A percentile compares a stretch with the other conserved stretches of the same genome.
phyloP scores from a whole-genome alignment of 23 red algal species.

The Pyropia haitanensis region DNA sequence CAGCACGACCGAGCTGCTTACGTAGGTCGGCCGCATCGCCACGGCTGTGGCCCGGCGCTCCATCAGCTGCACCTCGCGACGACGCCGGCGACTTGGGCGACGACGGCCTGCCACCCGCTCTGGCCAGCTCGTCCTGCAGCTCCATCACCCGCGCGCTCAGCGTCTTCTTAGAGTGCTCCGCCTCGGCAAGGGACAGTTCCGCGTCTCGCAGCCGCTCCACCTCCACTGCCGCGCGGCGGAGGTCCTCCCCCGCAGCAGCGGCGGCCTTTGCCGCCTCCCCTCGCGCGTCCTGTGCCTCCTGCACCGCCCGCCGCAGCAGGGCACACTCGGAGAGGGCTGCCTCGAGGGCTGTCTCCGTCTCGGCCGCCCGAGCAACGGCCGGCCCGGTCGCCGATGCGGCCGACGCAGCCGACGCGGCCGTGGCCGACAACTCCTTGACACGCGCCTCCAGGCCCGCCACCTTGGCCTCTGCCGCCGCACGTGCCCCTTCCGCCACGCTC shows the following conservation, averaged over 20 bases:
- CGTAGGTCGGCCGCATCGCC: not conserved
- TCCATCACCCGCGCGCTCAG: constrained; percentile 31
- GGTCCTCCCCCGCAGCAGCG: not conserved
- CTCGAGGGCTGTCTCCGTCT: not conserved
- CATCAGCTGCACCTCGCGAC: not conserved
- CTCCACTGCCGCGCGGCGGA: not conserved
- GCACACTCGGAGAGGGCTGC: not conserved
- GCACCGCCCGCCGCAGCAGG: constrained; percentile 18
- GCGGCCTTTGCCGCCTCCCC: constrained; percentile 4
- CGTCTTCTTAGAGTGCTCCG: constrained; percentile 35
- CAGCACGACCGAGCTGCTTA: not conserved
- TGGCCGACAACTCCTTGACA: not conserved
- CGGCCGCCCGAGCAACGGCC: constrained; percentile 12
- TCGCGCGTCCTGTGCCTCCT: not conserved
- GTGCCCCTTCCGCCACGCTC: constrained; percentile 4
- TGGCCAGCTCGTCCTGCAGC: constrained; percentile 16
- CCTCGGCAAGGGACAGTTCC: constrained; percentile 37
- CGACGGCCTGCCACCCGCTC: not conserved
- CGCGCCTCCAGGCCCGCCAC: not conserved
- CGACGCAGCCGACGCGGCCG: not conserved
- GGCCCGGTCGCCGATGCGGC: not conserved
- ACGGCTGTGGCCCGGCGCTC: not conserved
- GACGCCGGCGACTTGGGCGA: not conserved
- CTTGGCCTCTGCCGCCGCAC: not conserved
- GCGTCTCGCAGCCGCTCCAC: constrained; percentile 14